Percentiles rank a stretch among this genome's conserved stretches.
Evolutionary conservation across 768 basidiomycete genomes (phyloP).

Genomic region (Mycena belliarum): DNA sequence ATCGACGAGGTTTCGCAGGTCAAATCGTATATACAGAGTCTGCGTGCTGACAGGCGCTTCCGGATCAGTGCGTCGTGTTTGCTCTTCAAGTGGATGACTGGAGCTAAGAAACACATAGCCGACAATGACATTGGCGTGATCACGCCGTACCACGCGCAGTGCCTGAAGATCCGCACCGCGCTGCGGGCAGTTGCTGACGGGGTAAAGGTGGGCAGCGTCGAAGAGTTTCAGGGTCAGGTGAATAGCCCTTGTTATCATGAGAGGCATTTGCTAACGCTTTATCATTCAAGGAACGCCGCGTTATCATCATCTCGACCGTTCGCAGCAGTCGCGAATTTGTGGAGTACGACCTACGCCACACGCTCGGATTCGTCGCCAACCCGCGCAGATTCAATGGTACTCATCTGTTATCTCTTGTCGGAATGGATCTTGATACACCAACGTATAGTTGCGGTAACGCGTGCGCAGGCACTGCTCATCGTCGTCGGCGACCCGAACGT

Average conservation of each 20-base stretch:
- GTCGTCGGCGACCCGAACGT: slow-evolving; percentile 62
- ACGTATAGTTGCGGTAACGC: slow-evolving; percentile 61
- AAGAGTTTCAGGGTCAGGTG: slow-evolving; percentile 69
- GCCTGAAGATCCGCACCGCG: slow-evolving; percentile 43
- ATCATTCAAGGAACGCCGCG: slow-evolving; percentile 46
- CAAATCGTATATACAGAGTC: slow-evolving; percentile 45
- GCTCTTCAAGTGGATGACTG: neutral
- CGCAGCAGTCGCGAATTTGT: slow-evolving; percentile 54
- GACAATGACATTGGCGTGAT: slow-evolving; percentile 61
- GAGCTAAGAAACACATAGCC: slow-evolving; percentile 29
- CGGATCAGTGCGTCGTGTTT: slow-evolving; percentile 40
- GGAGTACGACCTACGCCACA: slow-evolving; percentile 53
- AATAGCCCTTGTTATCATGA: neutral
- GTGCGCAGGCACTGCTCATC: slow-evolving; percentile 53
- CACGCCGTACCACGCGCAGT: slow-evolving; percentile 64
- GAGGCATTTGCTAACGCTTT: neutral
- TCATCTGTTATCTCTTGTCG: slow-evolving; percentile 19
- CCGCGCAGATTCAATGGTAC: slow-evolving; percentile 59
- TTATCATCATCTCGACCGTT: slow-evolving; percentile 62
- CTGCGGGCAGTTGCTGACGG: slow-evolving; percentile 37
- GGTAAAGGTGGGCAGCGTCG: slow-evolving; percentile 65
- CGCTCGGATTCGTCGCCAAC: slow-evolving; percentile 60
- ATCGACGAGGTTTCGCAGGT: slow-evolving; percentile 58
- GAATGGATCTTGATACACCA: too few relatives aligned
- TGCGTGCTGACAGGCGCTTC: slow-evolving; percentile 36